A percentile compares a stretch with the other conserved stretches of the same genome.
Evolutionary conservation across 352 stramenopile genomes (phyloP).

Genomic region (Pythium biforme): DNA sequence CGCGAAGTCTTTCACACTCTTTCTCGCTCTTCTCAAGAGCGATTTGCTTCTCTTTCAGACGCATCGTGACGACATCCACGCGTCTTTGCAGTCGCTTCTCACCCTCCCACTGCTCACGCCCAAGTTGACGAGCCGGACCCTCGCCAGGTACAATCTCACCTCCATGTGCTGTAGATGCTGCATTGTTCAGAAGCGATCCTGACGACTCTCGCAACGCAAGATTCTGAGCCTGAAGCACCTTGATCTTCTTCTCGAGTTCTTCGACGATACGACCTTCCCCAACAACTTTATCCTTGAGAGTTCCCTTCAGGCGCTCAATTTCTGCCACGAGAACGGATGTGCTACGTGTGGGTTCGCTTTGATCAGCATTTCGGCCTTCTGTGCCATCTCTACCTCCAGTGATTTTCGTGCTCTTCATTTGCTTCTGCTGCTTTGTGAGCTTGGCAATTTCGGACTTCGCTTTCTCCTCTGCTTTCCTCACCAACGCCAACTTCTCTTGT

Average conservation of each 20-base stretch:
- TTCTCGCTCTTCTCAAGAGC: conserved; percentile 43
- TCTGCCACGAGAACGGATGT: conserved; percentile 34
- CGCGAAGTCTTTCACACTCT: conserved; percentile 41
- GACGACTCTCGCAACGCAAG: conserved; percentile 59
- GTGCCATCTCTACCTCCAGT: not conserved
- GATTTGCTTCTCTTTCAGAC: conserved; percentile 67
- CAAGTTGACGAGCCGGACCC: not conserved
- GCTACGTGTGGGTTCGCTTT: not conserved
- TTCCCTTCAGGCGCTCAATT: conserved; percentile 48
- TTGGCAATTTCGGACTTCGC: conserved; percentile 19
- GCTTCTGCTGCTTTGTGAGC: conserved; percentile 23
- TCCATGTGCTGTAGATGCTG: not conserved
- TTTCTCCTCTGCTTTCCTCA: conserved; percentile 31
- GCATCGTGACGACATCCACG: conserved; percentile 58
- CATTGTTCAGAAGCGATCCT: conserved; percentile 5
- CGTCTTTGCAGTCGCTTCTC: conserved; percentile 74
- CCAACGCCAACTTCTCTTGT: conserved; percentile 56
- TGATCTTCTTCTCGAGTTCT: conserved; percentile 64
- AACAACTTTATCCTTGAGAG: conserved; percentile 59
- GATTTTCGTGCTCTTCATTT: conserved; percentile 9
- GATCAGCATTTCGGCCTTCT: not conserved
- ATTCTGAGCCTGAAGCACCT: conserved; percentile 78
- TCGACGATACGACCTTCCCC: conserved; percentile 46
- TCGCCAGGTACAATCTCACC: not conserved
- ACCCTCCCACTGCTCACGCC: conserved; percentile 44